These are phyloP conservation scores for Geosmithia putterillii DNA, from an alignment of 2,329 filamentous ascomycete genomes.

Conservation along the genomic window DNA sequence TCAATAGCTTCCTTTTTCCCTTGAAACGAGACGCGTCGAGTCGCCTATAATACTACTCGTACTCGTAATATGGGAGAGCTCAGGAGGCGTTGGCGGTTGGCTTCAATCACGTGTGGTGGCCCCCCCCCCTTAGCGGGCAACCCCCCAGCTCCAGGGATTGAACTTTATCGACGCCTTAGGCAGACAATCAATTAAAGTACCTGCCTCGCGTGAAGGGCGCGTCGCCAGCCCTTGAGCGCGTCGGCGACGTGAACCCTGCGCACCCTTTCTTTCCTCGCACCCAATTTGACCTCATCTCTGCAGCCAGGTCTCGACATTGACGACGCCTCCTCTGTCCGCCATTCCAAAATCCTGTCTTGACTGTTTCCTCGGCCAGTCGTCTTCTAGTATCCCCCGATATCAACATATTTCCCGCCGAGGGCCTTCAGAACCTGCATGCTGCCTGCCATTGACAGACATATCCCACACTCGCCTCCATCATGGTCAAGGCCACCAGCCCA, in stretches of 20 bases:
- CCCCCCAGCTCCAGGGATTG: background rate
- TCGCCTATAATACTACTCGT: too few species aligned
- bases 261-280: background rate
- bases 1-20: background rate
- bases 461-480: conserved; percentile 15
- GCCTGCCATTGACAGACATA: background rate
- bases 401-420: background rate
- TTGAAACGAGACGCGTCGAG: background rate
- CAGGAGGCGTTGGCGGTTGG: background rate
- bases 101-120: background rate
- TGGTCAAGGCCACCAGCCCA: conserved; percentile 34
- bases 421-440: background rate
- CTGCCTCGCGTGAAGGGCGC: conserved; percentile 22
- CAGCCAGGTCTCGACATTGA: background rate
- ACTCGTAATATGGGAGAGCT: background rate
- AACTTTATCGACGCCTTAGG: conserved; percentile 12
- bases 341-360: background rate
- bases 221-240: conserved; percentile 21
- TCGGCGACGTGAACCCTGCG: conserved; percentile 19
- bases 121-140: too few species aligned
- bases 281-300: background rate
- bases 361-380: background rate
- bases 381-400: background rate
- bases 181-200: conserved; percentile 19
- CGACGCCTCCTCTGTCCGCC: background rate